Base-by-base conservation (phyloP, 345 rosid species). In the Luvunga scandens region DNA sequence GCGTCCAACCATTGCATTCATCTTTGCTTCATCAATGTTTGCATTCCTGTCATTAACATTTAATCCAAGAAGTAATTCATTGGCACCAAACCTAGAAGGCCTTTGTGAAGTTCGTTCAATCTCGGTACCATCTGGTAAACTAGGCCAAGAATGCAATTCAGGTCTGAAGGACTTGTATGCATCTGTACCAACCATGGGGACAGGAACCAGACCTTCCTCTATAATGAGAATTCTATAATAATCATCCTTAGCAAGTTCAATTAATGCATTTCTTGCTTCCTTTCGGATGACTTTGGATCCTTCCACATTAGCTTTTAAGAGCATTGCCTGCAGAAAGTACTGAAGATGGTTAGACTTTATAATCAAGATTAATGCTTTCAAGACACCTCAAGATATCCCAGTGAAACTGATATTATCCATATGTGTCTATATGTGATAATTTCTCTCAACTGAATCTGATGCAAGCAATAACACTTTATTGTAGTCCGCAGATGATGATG, bases 141-240 rank as follows among this genome's bases (percentile, higher is more conserved):
- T 86, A 81, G 98, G 97, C 97, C 95, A 88, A 22, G 98, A 90
- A 84, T 88, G 75, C 79, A 91, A 80, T 76, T 81, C 84, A 22
- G 97, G 95, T 86, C 78, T 83, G 50, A 87, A 91, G 55, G 95
- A 89, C 82, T 80, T 88, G 79, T 93, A 93, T 56, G 98, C 90
- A 8, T 84, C 92, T n/a, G 91, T 80, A 75, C 98, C 97, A 68
- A 95, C 78, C 39, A 95, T 31, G 69, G 98, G 98, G 73, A 93
- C 92, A 75, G 88, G 94, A 56, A 95, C 80, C 14, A 95, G 75
- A 69, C 97, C 98, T 76, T 95, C 98, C 84, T 95, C 97, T 74
- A 93, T 86, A 71, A 95, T 76, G 57, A 95, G 91, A 78, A 93
- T 88, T 79, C 87, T 89, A 85, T 88, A 90, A 83, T 89, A 93